phyloP scores from a whole-genome alignment of 495 filamentous ascomycete genomes.

The Annulohypoxylon bovei region DNA sequence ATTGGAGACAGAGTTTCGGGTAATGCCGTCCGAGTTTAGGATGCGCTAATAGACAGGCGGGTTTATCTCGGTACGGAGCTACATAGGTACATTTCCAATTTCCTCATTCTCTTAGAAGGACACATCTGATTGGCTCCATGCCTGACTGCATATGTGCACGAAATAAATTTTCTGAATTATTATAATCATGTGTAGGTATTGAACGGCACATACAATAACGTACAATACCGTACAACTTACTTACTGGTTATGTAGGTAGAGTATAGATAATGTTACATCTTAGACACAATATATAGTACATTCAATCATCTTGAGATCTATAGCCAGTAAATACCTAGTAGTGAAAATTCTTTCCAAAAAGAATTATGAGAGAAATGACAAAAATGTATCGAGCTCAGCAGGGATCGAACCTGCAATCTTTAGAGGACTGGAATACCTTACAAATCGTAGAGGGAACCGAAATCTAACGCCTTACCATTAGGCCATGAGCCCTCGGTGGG shows the following conservation, averaged over 20 bases:
- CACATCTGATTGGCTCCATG: constrained; percentile 17
- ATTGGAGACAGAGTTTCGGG: neutral
- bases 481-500: constrained; percentile 27
- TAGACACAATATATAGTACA: too few relatives aligned
- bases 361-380: neutral
- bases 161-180: neutral
- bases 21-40: neutral
- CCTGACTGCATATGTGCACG: neutral
- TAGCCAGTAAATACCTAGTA: too few relatives aligned
- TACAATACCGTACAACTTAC: too few relatives aligned
- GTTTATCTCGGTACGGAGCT: neutral
- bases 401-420: constrained; percentile 46
- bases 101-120: constrained; percentile 15
- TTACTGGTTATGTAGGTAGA: too few relatives aligned
- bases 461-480: constrained; percentile 41
- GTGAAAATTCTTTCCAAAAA: neutral
- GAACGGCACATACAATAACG: too few relatives aligned
- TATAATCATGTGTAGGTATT: too few relatives aligned
- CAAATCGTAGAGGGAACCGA: constrained; percentile 13
- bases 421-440: constrained; percentile 15
- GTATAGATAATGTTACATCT: too few relatives aligned
- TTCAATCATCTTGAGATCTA: too few relatives aligned
- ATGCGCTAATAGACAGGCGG: neutral
- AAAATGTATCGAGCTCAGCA: constrained; percentile 32
- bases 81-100: neutral